These are phyloP conservation scores for Paraglomus occultum DNA, from an alignment of 192 early-diverging fungal genomes.

Conservation along the genomic window DNA sequence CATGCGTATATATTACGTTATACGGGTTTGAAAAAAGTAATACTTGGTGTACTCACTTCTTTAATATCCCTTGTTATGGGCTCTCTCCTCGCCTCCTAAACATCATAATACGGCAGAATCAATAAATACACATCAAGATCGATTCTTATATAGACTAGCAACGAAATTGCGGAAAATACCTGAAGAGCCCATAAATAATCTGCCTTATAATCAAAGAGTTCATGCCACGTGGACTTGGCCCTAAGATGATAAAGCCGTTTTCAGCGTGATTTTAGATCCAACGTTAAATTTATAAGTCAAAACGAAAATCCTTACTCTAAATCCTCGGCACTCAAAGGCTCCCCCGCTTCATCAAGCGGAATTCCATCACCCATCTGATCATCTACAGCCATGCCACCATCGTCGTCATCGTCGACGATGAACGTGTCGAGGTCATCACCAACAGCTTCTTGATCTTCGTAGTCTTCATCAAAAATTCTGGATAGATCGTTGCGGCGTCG, in stretches of 20 bases:
- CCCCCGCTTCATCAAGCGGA: constrained; percentile 32
- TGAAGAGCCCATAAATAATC: constrained; percentile 16
- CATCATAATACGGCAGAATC: too few species aligned
- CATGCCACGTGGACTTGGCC: neutral
- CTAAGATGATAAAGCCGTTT: neutral
- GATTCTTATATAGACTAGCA: too few species aligned
- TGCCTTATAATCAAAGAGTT: neutral
- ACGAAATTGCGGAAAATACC: too few species aligned
- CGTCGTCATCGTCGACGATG: constrained; percentile 34
- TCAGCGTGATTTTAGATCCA: too few species aligned
- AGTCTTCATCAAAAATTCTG: constrained; percentile 20
- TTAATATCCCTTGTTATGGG: too few species aligned
- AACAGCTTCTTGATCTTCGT: neutral
- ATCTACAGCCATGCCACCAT: neutral
- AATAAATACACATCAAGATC: too few species aligned
- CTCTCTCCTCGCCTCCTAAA: too few species aligned
- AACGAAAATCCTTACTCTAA: too few species aligned
- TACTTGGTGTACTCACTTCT: too few species aligned
- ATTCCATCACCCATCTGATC: constrained; percentile 5
- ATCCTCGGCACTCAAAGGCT: constrained; percentile 25
- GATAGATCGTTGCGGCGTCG: neutral
- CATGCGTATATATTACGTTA: too few species aligned
- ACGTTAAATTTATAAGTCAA: too few species aligned
- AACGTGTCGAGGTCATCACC: constrained; percentile 2
- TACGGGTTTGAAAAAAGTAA: too few species aligned